Evolutionary conservation across 495 filamentous ascomycete genomes (phyloP), one percentile per base, ranked within the genome.

Genomic region (Penicillium bovifimosum): DNA sequence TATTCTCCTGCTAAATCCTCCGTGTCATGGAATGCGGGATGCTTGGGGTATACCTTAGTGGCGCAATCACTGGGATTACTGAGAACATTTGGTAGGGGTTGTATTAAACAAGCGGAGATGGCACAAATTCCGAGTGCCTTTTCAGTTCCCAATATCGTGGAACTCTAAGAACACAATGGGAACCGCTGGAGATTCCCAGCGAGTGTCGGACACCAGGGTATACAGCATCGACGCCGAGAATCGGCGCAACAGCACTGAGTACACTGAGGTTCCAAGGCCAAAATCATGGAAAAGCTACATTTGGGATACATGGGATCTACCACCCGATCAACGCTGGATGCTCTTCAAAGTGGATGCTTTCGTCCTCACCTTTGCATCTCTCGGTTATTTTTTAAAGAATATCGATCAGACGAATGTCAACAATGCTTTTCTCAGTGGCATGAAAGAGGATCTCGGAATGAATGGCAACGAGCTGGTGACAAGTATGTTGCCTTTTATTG

Each of bases 221-320:
- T 13, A 41, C n/a, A 50, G 18, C 28, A 33, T n/a, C 32, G 47
- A 50, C 14, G 29, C 38, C 14, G 47, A 50, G 10, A 41, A 41
- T 9, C 26, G 26, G 29, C 24, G 28, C 47, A 10, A 13, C 26
- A 41, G 8, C 13, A 28, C 13, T 9, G 6, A 42, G 20, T 14
- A 2, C 3, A 13, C n/a, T 27, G n/a, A 28, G 1, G 3, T 9
- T 41, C 41, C 28, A 10, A 43, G 51, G 34, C 47, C 41, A 16
- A 55, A 44, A 9, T 53, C 63, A 24, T 69, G 66, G 66, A 64
- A 65, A 42, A 60, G 64, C 18, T 69, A 60, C 42, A n/a, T 81
- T 28, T 81, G 79, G 79, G 76, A 81, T 56, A 77, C 71, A 2
- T 66, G 76, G 42, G 78, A 80, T 50, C 74, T 79, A 52, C 71